phyloP scores from a whole-genome alignment of 768 basidiomycete genomes.

The Collybia sp. region DNA sequence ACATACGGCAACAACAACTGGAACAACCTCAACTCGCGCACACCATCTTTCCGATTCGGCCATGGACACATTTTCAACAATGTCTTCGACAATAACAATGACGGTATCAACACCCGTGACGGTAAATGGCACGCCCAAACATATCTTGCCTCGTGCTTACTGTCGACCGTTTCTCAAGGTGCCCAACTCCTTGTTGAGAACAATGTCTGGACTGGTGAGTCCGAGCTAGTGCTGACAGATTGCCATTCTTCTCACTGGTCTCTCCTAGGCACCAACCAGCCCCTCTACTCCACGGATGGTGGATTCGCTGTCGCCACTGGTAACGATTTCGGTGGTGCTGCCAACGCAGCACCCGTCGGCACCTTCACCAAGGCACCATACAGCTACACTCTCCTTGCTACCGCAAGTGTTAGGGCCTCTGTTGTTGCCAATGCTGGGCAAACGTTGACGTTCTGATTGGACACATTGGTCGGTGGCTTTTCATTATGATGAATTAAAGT shows the following conservation, averaged over 20 bases:
- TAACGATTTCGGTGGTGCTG: constrained; percentile 28
- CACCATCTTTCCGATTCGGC: constrained; percentile 42
- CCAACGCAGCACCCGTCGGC: constrained; percentile 25
- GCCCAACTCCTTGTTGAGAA: constrained; percentile 44
- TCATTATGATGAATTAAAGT: too few species aligned
- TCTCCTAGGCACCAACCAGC: constrained; percentile 25
- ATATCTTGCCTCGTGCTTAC: background rate
- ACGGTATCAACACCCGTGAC: constrained; percentile 39
- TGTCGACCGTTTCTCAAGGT: constrained; percentile 14
- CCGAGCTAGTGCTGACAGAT: background rate
- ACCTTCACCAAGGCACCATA: constrained; percentile 30
- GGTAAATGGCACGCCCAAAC: constrained; percentile 14
- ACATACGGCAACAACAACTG: constrained; percentile 40
- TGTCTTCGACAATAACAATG: constrained; percentile 35
- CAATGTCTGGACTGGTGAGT: constrained; percentile 36
- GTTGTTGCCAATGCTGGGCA: constrained; percentile 25
- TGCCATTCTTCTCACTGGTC: background rate
- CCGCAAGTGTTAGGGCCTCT: constrained; percentile 18
- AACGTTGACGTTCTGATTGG: constrained; percentile 21
- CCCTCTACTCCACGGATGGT: constrained; percentile 34
- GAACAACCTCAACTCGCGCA: constrained; percentile 37
- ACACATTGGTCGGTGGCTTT: background rate
- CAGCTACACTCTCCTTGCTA: constrained; percentile 23
- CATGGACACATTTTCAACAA: constrained; percentile 44
- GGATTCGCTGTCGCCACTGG: constrained; percentile 36